phyloP scores from a whole-genome alignment of 192 early-diverging fungal genomes.

The Oehlia diaphana region DNA sequence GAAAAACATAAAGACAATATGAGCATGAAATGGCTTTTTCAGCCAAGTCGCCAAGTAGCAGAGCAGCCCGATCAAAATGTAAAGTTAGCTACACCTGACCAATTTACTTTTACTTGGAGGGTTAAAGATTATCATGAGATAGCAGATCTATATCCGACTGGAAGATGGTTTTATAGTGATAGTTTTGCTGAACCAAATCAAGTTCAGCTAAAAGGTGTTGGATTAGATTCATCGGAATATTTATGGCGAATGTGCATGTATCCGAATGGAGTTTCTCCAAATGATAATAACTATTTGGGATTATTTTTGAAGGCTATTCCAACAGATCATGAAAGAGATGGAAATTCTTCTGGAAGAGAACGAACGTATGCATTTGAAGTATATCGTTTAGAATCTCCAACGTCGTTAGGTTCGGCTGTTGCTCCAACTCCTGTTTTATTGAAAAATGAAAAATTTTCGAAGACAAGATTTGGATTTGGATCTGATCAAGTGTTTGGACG shows the following conservation, averaged over 20 bases:
- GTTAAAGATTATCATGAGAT: constrained; percentile 17
- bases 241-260: constrained; percentile 19
- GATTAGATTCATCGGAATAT: constrained; percentile 5
- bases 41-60: not conserved
- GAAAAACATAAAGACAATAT: constrained; percentile 3
- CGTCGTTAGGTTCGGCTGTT: not conserved
- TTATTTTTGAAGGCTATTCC: constrained; percentile 19
- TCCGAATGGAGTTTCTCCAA: constrained; percentile 15
- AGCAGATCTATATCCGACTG: constrained; percentile 19
- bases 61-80: constrained; percentile 13
- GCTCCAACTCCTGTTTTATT: constrained; percentile 9
- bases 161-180: constrained; percentile 22
- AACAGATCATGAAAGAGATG: constrained; percentile 18
- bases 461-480: constrained; percentile 21
- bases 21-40: constrained; percentile 20
- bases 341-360: constrained; percentile 17
- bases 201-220: not conserved
- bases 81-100: constrained; percentile 2
- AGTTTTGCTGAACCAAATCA: constrained; percentile 12
- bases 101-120: constrained; percentile 18
- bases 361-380: constrained; percentile 17
- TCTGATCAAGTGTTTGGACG: constrained; percentile 15
- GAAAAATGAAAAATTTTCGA: constrained; percentile 16
- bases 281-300: constrained; percentile 10
- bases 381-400: constrained; percentile 17